Base-by-base conservation (phyloP, 1,139 yeast genomes). In the Debaryomyces singareniensis region DNA sequence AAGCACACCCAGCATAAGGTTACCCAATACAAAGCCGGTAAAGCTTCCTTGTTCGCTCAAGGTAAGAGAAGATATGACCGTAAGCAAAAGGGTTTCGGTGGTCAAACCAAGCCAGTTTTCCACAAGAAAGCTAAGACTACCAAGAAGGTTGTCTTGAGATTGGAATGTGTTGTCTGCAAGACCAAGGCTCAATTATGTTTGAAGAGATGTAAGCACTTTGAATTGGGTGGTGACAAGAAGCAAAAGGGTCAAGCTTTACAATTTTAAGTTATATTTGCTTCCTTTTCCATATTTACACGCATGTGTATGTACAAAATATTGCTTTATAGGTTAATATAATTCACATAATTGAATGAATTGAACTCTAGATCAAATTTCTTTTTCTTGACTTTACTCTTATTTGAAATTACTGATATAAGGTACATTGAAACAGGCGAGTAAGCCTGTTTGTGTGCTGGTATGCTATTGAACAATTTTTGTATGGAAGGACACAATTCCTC, bases 51-150 rank as follows among this genome's bases (percentile, higher is more conserved):
- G 62, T 87, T 79, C 68, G 96, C 97, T 56, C 97, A 91, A 78
- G 99, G 99, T 82, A 93, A 93, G 89, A 86, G 99, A 81, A 89
- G 99, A 79, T 91, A 91, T 78, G 98, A 93, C 93, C 95, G 99
- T 75, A 91, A 91, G 77, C 98, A 91, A 78, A 70, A 85, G 63
- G 99, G 99, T 86, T 91, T 79, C 75, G 99, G 99, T 85, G 99
- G 99, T 85, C 99, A 91, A 78, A 91, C 98, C 75, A 91, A 87
- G 80, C 98, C 84, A 68, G 85, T 93, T 75, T 91, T 91, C 96
- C 97, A 87, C 86, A 91, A 91, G 84, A 93, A 91, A 74, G 99
- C 99, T 58, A 91, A 91, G 89, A 91, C 98, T 56, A 91, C 99
- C 80, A 91, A 91, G 87, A 91, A 91, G 84, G 96, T 91, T 68